Percentiles rank a stretch among this genome's conserved stretches.
phyloP scores from a whole-genome alignment of 169 alveolate species.

The Eimeria mitis region DNA sequence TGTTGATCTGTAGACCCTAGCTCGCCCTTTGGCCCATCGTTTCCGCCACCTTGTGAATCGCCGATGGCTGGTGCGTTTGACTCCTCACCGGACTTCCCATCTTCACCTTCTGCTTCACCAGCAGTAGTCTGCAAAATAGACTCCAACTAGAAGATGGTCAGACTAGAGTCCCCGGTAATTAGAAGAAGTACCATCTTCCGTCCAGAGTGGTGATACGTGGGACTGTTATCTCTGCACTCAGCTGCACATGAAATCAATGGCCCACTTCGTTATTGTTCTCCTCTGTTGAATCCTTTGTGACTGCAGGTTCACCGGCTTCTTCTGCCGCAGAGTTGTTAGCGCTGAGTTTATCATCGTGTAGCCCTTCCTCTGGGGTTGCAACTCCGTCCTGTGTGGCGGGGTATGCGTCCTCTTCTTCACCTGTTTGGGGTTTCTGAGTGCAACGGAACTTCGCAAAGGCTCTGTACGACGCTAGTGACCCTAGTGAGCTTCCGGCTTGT shows the following conservation, averaged over 20 bases:
- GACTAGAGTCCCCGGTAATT: background rate
- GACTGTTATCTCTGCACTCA: background rate
- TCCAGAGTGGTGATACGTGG: background rate
- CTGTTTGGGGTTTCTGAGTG: constrained; percentile 3
- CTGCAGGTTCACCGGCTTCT: background rate
- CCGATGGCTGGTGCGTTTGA: background rate
- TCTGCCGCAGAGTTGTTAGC: background rate
- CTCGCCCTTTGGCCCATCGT: constrained; percentile 8
- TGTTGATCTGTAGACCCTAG: background rate
- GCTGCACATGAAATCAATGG: background rate
- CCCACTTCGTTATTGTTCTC: constrained; percentile 83
- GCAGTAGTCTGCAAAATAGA: background rate
- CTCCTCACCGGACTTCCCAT: background rate
- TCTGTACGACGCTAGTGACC: background rate
- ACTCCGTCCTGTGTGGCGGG: background rate
- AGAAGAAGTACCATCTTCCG: background rate
- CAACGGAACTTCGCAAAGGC: background rate
- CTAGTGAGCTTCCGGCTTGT: background rate
- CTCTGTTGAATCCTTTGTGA: constrained; percentile 50
- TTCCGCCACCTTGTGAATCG: background rate
- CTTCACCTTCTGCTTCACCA: background rate
- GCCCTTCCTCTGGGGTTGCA: background rate
- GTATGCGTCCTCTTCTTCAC: background rate
- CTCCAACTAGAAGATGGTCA: background rate
- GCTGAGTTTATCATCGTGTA: background rate